Base-by-base conservation (phyloP, 768 basidiomycete species). In the Leccinum ochraceum region DNA sequence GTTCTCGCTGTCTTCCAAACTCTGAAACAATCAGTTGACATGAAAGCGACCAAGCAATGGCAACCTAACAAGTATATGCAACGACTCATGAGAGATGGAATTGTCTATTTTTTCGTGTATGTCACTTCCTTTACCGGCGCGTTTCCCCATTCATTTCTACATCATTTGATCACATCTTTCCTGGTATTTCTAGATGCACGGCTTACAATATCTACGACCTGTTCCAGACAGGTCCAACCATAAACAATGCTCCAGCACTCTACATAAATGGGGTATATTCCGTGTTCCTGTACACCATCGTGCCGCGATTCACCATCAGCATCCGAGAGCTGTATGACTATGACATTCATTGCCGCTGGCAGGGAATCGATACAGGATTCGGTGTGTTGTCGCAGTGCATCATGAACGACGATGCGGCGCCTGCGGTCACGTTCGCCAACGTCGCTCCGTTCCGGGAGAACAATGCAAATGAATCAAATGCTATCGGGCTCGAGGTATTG, bases 21-120 rank as follows among this genome's bases (percentile, higher is more conserved):
- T 3, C 11, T 55, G 39, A 62, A 26, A 11, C 16, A 58, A 26
- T 54, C 30, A 30, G 30, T 30, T 4, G 20, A 32, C 4, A 66
- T 59, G 57, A 39, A 34, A 3, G 46, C 42, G 4, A 65, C 64
- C 4, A 59, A 54, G 28, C 58, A 14, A 6, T 66, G 64, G 65
- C 54, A 56, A 7, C 39, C 32, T 13, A 66, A 66, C 32, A 22
- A 20, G 24, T 66, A 63, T 22, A 57, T 62, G 17, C 30, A 49
- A 17, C 53, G 20, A 2, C 32, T 66, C 1, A 7, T 32, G 14
- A 57, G 11, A 14, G 65, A 67, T 22, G 65, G 58, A 2, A 30
- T 50, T 1, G 6, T 53, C 16, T 66, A 60, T 28, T 66, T 66
- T 63, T 5, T 34, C 24, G 53, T 53, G 65, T 66, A 49, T 5